Evolutionary conservation across 2,329 filamentous ascomycete genomes (phyloP), one percentile per base, ranked within the genome.

Genomic region (Sporothrix luriei): DNA sequence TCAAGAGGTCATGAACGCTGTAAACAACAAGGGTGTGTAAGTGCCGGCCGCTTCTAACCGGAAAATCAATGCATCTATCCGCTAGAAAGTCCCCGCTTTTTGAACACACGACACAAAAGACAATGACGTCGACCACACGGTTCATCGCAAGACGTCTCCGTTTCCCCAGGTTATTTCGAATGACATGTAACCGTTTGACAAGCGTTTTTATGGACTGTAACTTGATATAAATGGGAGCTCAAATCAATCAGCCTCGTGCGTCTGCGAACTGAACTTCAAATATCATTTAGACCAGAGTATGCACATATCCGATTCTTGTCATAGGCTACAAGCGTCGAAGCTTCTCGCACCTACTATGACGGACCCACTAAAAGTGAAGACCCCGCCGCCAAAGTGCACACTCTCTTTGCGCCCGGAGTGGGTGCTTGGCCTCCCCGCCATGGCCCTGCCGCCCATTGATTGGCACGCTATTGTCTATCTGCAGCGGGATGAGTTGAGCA

Each of bases 321-420:
- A 71, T 59, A 52, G 49, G 49, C 19, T 33, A 16, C 19, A 51
- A 59, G 11, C 38, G 40, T 72, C 69, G 71, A 72, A 72, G 70
- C 71, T 72, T 72, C 71, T 72, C 54, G 71, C 59, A 70, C 54
- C 66, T 71, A 71, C 71, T 4, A 70, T 66, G 29, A 19, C 16
- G 7, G 26, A 26, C n/a, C 49, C 49, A 49, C 46, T 66, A 48
- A 52, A 52, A 55, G 57, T 40, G 21, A 29, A 24, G 29, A 38
- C 40, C 40, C 66, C 69, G 66, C 69, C 61, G 52, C 43, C 26
- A 29, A 29, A 29, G 26, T 33, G 48, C 38, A 38, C 38, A 38
- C 38, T 59, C 51, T 59, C 9, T 52, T 11, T 38, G 33, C 21
- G 29, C 11, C 62, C 33, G 14, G 16, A 26, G 51, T 46, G 49